Conservation (phyloP, 2,329 filamentous ascomycete genomes). For the Cytospora paraplurivora region DNA sequence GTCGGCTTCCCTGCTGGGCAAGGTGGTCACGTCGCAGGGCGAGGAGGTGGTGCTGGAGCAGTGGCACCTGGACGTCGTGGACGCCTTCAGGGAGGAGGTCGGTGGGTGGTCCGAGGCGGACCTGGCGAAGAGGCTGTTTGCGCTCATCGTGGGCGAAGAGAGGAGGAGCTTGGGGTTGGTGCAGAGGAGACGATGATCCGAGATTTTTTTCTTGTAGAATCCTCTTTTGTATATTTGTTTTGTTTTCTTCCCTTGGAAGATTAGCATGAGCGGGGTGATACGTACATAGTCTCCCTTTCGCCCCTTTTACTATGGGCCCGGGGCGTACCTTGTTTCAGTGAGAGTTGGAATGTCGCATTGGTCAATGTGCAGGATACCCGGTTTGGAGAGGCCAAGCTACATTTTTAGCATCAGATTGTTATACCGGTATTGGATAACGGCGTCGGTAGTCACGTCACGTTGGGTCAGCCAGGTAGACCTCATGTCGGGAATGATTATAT, state of each 20-base stretch:
- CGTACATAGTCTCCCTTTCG: constrained; percentile 5
- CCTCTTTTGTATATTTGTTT: constrained; percentile 24
- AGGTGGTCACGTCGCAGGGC: constrained; percentile 50
- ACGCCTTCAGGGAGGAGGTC: constrained; percentile 53
- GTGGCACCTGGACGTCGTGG: constrained; percentile 61
- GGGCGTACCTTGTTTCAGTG: constrained; percentile 3
- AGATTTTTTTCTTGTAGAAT: background rate
- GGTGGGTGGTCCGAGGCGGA: constrained; percentile 53
- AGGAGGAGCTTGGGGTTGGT: constrained; percentile 37
- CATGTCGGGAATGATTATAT: constrained; percentile 15
- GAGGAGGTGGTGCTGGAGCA: constrained; percentile 51
- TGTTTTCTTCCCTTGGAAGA: constrained; percentile 22
- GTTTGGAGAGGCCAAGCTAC: constrained; percentile 23
- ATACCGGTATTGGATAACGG: constrained; percentile 15
- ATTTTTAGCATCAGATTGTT: constrained; percentile 26
- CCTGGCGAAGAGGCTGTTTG: constrained; percentile 56
- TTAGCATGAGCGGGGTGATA: constrained; percentile 18
- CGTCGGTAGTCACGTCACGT: constrained; percentile 22
- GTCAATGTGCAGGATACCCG: constrained; percentile 26
- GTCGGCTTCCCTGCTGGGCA: constrained; percentile 48
- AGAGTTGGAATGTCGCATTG: constrained; percentile 1
- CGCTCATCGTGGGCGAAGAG: constrained; percentile 54
- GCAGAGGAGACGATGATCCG: constrained; percentile 24
- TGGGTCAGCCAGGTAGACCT: background rate
- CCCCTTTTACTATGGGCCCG: background rate